Base-by-base conservation (phyloP, 1,139 yeast genomes). In the Diutina sp. region DNA sequence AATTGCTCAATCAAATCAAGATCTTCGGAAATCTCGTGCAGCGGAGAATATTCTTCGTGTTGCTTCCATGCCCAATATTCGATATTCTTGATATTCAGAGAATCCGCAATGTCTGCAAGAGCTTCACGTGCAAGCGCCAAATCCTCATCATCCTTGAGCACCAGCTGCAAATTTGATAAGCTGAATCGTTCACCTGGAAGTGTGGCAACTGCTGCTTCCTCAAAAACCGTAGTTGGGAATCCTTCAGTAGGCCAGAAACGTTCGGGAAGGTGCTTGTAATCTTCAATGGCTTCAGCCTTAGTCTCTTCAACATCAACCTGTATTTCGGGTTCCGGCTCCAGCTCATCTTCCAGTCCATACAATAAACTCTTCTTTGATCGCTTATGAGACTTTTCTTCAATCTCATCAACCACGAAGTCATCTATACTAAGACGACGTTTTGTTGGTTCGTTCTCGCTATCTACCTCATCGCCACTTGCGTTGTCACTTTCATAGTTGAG, bases 71-170 rank as follows among this genome's bases (percentile, higher is more conserved):
- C 82, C 90, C 90, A 85, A 59, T 81, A 84, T 18, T 75, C 78
- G 6, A 80, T 65, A 61, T 78, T 72, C 12, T 72, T 71, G 50
- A 81, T 72, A 0, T 64, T 60, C 0, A 66, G 60, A 0, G 67
- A 64, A 0, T 70, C 61, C 35, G 12, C 56, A 3, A 68, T 63
- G 1, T 67, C 68, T 14, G 61, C 64, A 30, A 86, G 67, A 0
- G 80, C 72, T 58, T 77, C 73, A 57, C 73, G 72, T 21, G 88
- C 74, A 21, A 85, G 66, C 35, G 65, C 67, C 58, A 84, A 71
- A 68, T 90, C 97, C 66, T 90, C 97, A 1, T 80, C 82, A 65
- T 90, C 97, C 63, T 81, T 82, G 28, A 90, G 69, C 0, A 81
- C 59, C 3, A 69, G 66, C 62, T 85, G 87, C 3, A 89, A 63